Conservation (phyloP, 805 yeast genomes). For the Saccharomycopsis fodiens region DNA sequence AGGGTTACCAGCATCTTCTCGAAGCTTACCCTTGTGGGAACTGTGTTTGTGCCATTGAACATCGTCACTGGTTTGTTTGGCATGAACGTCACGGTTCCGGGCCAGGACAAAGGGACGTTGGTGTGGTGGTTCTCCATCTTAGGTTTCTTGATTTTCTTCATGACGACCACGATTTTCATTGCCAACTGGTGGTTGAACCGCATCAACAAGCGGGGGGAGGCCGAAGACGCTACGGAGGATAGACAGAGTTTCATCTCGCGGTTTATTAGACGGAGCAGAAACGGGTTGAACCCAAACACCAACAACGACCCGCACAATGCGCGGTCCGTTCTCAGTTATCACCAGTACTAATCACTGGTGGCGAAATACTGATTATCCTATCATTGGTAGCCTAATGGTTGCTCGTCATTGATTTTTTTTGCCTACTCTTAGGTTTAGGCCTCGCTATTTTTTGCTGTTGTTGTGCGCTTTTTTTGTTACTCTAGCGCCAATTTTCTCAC, state of each 20-base stretch:
- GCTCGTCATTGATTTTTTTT: no score
- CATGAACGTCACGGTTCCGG: slow-evolving; percentile 90
- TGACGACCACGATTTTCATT: slow-evolving; percentile 31
- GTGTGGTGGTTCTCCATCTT: slow-evolving; percentile 68
- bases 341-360: background rate
- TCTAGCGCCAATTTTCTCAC: background rate
- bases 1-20: slow-evolving; percentile 82
- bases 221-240: slow-evolving; percentile 13
- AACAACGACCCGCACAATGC: background rate
- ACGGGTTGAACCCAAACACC: background rate
- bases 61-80: slow-evolving; percentile 89
- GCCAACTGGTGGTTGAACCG: slow-evolving; percentile 37
- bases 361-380: no score
- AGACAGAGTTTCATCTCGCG: background rate
- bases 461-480: background rate
- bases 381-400: no score
- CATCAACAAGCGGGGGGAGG: slow-evolving; percentile 19
- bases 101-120: slow-evolving; percentile 37
- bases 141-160: slow-evolving; percentile 40
- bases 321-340: background rate
- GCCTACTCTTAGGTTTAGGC: no score
- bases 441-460: background rate
- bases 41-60: slow-evolving; percentile 83
- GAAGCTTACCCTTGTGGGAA: slow-evolving; percentile 84
- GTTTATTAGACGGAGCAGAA: background rate